These are phyloP conservation scores for Boletus sp. DNA, from an alignment of 768 basidiomycete species.

Conservation along the genomic window DNA sequence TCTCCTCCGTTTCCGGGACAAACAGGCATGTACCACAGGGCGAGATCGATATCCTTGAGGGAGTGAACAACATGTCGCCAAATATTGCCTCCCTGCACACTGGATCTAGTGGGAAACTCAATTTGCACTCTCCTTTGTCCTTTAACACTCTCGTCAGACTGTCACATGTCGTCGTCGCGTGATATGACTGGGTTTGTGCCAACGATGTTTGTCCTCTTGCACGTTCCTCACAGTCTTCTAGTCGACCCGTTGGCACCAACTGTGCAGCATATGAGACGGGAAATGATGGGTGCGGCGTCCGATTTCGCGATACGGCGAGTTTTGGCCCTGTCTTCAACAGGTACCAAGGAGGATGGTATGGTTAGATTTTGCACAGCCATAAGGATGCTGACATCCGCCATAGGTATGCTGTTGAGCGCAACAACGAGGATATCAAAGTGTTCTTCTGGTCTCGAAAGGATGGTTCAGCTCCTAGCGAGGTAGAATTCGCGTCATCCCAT, in stretches of 20 bases:
- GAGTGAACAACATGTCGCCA: slow-evolving; percentile 39
- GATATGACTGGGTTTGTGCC: slow-evolving; percentile 20
- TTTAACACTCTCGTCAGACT: slow-evolving; percentile 15
- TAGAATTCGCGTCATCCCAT: slow-evolving; percentile 15
- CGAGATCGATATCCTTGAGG: slow-evolving; percentile 52
- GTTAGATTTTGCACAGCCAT: not conserved
- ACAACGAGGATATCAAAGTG: slow-evolving; percentile 34
- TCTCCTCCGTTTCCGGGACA: not conserved
- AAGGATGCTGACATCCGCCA: not conserved
- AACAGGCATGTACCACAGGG: slow-evolving; percentile 12
- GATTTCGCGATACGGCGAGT: slow-evolving; percentile 12
- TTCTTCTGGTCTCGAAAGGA: slow-evolving; percentile 45
- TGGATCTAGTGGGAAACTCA: slow-evolving; percentile 17
- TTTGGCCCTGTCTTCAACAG: slow-evolving; percentile 29
- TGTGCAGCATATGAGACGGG: slow-evolving; percentile 23
- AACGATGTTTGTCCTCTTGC: not conserved
- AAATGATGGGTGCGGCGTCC: slow-evolving; percentile 24
- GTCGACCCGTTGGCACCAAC: slow-evolving; percentile 9
- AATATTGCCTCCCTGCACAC: slow-evolving; percentile 37
- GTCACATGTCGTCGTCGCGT: slow-evolving; percentile 16
- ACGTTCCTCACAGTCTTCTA: slow-evolving; percentile 4
- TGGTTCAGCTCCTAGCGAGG: slow-evolving; percentile 23
- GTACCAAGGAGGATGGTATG: slow-evolving; percentile 40
- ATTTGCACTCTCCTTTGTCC: not conserved
- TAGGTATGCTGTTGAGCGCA: slow-evolving; percentile 45